Conservation (phyloP, 2,329 filamentous ascomycete species). For the Colletotrichum melonis region DNA sequence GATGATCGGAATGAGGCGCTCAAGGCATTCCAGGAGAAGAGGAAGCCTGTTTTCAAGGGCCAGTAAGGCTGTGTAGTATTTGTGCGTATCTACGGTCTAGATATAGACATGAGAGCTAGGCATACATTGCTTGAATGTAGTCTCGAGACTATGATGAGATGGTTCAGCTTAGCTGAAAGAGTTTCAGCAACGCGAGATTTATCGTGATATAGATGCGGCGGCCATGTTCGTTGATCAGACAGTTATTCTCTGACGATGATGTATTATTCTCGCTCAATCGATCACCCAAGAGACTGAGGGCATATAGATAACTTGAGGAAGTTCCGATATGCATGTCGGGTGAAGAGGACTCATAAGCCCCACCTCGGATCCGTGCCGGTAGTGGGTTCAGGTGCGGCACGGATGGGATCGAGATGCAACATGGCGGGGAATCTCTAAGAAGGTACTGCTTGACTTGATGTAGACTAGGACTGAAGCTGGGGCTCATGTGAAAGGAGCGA, state of each 20-base stretch:
- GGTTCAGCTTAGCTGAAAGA: not conserved
- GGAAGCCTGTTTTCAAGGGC: slow-evolving; percentile 69
- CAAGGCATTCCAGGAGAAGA: slow-evolving; percentile 79
- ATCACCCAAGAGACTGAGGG: too few relatives aligned
- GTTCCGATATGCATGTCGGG: not conserved
- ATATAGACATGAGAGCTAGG: not conserved
- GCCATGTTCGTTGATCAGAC: too few relatives aligned
- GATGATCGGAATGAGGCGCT: slow-evolving; percentile 92
- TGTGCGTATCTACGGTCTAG: not conserved
- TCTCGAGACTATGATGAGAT: not conserved
- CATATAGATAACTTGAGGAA: not conserved
- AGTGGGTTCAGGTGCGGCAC: not conserved
- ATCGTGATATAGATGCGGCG: too few relatives aligned
- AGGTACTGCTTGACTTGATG: not conserved
- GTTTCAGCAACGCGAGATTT: too few relatives aligned
- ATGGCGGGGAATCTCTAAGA: not conserved
- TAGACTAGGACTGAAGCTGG: too few relatives aligned
- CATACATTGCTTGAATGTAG: not conserved
- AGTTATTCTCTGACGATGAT: too few relatives aligned
- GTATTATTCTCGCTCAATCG: too few relatives aligned
- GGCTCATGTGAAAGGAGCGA: too few relatives aligned
- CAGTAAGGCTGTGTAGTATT: slow-evolving; percentile 44
- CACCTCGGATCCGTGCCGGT: not conserved
- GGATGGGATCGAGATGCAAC: not conserved
- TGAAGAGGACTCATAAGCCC: not conserved